Percentiles rank a stretch among this genome's conserved stretches.
Evolutionary conservation across 2,329 filamentous ascomycete genomes (phyloP).

Genomic region (Colletotrichum lupini): DNA sequence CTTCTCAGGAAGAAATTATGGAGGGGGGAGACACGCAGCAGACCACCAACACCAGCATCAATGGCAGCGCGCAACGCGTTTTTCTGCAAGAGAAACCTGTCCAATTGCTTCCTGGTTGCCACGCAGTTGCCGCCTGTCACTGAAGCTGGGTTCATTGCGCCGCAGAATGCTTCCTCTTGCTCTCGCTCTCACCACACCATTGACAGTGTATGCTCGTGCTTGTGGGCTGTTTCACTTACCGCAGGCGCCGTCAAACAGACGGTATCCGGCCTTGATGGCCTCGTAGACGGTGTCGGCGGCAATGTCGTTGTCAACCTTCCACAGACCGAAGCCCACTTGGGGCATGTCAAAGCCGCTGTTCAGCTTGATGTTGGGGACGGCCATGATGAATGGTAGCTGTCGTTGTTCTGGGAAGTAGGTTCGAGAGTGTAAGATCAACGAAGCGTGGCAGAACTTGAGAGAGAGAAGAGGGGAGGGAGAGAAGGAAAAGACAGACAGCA

Average conservation of each 20-base stretch:
- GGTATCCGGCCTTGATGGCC: conserved; percentile 72
- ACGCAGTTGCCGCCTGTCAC: not conserved
- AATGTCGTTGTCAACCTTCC: conserved; percentile 83
- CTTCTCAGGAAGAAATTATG: conserved; percentile 7
- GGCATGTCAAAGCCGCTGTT: conserved; percentile 77
- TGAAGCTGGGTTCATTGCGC: not conserved
- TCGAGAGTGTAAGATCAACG: conserved; percentile 7
- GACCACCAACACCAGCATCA: not conserved
- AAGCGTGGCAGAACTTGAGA: conserved; percentile 7
- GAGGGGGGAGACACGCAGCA: conserved; percentile 9
- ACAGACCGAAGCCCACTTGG: conserved; percentile 81
- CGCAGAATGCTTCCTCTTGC: not conserved
- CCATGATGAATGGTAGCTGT: conserved; percentile 19
- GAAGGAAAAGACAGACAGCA: not conserved
- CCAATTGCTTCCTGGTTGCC: not conserved
- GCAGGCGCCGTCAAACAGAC: conserved; percentile 69
- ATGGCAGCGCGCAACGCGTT: not conserved
- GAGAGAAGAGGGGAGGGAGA: conserved; percentile 1
- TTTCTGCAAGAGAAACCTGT: not conserved
- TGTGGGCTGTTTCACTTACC: conserved; percentile 53
- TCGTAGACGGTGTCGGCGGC: conserved; percentile 84
- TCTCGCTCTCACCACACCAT: not conserved
- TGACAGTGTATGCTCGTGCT: not conserved
- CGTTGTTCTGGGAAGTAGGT: not conserved
- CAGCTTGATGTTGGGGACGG: conserved; percentile 67